phyloP scores from a whole-genome alignment of 1,139 yeast genomes.

The Lodderomyces theae region DNA sequence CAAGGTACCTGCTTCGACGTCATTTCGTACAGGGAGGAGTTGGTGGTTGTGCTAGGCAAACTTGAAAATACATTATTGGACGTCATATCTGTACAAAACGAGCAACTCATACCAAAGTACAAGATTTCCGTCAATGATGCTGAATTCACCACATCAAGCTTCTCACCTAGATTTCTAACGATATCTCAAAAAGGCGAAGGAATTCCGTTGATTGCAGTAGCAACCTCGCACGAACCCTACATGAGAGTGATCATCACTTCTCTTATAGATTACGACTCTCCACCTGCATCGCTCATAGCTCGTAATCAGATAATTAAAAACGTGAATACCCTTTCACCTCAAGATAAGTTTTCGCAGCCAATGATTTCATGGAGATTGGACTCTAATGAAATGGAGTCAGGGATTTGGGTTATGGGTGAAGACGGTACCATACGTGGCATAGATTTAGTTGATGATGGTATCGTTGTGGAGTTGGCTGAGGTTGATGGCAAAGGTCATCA shows the following conservation, averaged over 20 bases:
- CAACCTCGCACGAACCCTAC: slow-evolving; percentile 74
- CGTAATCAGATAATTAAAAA: slow-evolving; percentile 54
- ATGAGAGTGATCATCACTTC: slow-evolving; percentile 60
- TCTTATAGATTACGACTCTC: slow-evolving; percentile 28
- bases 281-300: slow-evolving; percentile 17
- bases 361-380: slow-evolving; percentile 39
- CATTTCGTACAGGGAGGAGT: slow-evolving; percentile 20
- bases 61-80: slow-evolving; percentile 59
- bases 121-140: slow-evolving; percentile 71
- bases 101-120: slow-evolving; percentile 20
- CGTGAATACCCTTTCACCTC: slow-evolving; percentile 61
- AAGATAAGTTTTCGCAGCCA: slow-evolving; percentile 66
- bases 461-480: slow-evolving; percentile 22
- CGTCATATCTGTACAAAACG: slow-evolving; percentile 28
- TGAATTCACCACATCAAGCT: slow-evolving; percentile 65
- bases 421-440: slow-evolving; percentile 65
- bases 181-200: slow-evolving; percentile 18
- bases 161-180: slow-evolving; percentile 55
- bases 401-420: slow-evolving; percentile 70
- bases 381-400: slow-evolving; percentile 22
- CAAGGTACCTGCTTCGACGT: slow-evolving; percentile 52
- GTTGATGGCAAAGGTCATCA: slow-evolving; percentile 24
- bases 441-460: slow-evolving; percentile 34
- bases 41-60: slow-evolving; percentile 54
- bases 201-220: slow-evolving; percentile 46